Percentiles rank a stretch among this genome's conserved stretches.
phyloP scores from a whole-genome alignment of 2,329 filamentous ascomycete genomes.

The Aspergillus novoparasiticus region DNA sequence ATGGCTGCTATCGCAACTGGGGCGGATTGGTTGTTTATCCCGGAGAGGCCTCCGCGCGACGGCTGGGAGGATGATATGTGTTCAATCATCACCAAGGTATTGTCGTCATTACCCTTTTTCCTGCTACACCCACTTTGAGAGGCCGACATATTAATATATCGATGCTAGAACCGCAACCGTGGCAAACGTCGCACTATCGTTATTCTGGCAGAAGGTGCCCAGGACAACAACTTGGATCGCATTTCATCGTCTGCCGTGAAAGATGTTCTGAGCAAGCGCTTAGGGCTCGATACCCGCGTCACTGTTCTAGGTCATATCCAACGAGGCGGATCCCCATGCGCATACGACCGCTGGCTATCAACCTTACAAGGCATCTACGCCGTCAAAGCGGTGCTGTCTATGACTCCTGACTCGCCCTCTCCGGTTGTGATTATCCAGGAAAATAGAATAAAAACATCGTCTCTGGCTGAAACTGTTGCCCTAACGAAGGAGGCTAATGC shows the following conservation, averaged over 20 bases:
- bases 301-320: conserved; percentile 98
- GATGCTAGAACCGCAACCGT: conserved; percentile 69
- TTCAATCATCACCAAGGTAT: conserved; percentile 69
- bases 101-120: neutral
- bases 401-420: conserved; percentile 83
- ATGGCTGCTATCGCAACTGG: conserved; percentile 95
- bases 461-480: conserved; percentile 83
- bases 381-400: conserved; percentile 86
- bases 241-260: conserved; percentile 83
- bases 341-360: conserved; percentile 90
- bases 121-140: neutral
- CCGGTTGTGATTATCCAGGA: conserved; percentile 96
- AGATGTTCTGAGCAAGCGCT: conserved; percentile 77
- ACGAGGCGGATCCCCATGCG: conserved; percentile 86
- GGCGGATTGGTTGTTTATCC: conserved; percentile 95
- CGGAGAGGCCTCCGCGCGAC: conserved; percentile 83
- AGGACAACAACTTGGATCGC: conserved; percentile 79
- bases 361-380: conserved; percentile 94
- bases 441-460: conserved; percentile 93
- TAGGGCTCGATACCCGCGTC: conserved; percentile 87
- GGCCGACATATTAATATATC: neutral
- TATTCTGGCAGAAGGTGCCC: conserved; percentile 93
- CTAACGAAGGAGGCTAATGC: conserved; percentile 82
- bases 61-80: conserved; percentile 93
- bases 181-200: conserved; percentile 98